Evolutionary conservation across 345 rosid species (phyloP).

Genomic region (Garcia nutans): DNA sequence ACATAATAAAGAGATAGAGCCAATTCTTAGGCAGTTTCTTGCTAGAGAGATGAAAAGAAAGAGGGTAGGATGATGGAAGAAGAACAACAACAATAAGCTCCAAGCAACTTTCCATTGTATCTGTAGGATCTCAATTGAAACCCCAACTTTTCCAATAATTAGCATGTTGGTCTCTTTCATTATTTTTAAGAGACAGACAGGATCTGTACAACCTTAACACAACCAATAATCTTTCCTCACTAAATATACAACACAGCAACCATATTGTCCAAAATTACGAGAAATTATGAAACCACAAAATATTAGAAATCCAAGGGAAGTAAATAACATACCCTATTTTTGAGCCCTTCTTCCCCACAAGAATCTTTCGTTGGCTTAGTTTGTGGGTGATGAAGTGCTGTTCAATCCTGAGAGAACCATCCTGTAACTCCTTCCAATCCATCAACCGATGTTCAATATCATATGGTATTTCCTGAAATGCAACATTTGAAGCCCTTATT

Average conservation of each 20-base stretch:
- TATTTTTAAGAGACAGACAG: neutral
- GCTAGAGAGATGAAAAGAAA: no score
- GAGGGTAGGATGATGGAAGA: neutral
- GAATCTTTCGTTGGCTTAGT: conserved; percentile 84
- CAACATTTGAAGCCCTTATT: neutral
- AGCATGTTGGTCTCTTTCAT: no score
- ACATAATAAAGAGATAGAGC: no score
- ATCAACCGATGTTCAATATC: conserved; percentile 74
- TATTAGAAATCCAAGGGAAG: neutral
- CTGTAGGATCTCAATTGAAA: no score
- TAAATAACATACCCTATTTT: conserved; percentile 65
- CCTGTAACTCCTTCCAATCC: conserved; percentile 79
- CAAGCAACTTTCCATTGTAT: no score
- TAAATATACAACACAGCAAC: neutral
- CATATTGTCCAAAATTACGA: neutral
- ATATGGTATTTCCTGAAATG: conserved; percentile 77
- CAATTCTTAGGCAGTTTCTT: no score
- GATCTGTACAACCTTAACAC: neutral
- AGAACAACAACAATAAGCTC: no score
- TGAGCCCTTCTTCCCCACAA: conserved; percentile 85
- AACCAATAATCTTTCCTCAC: neutral
- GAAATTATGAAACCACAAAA: conserved; percentile 1
- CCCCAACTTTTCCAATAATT: no score
- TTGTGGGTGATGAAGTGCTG: conserved; percentile 76
- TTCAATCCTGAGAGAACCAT: conserved; percentile 88